These are phyloP conservation scores for Wallacemonas sp. DNA, from an alignment of 208 protist species.

Conservation along the genomic window DNA sequence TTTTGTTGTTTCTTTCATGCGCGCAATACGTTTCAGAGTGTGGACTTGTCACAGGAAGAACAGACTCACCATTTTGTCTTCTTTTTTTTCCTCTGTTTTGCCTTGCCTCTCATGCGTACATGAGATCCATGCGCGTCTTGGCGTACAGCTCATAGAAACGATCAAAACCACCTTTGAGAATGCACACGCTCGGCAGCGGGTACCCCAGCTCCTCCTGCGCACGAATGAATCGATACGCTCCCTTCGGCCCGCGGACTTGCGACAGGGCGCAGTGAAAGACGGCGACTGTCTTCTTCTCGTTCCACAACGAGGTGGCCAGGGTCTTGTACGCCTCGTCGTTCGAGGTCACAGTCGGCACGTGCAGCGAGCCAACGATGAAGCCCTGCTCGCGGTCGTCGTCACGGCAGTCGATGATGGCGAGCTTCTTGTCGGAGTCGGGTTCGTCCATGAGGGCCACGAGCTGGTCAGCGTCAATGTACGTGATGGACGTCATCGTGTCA, in stretches of 20 bases:
- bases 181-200: conserved; percentile 46
- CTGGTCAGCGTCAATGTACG: conserved; percentile 56
- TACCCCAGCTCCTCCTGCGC: conserved; percentile 37
- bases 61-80: too few relatives aligned
- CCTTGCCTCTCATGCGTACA: conserved; percentile 25
- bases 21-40: too few relatives aligned
- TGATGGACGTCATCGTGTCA: conserved; percentile 42
- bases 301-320: conserved; percentile 36
- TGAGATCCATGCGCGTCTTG: conserved; percentile 44
- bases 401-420: conserved; percentile 76
- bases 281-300: conserved; percentile 29
- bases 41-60: too few relatives aligned
- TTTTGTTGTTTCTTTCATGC: too few relatives aligned
- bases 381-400: conserved; percentile 64
- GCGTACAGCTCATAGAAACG: conserved; percentile 59
- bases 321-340: conserved; percentile 31
- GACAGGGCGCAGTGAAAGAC: conserved; percentile 84
- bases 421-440: conserved; percentile 14
- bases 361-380: conserved; percentile 54
- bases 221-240: conserved; percentile 51
- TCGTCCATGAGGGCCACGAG: conserved; percentile 64
- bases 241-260: conserved; percentile 68
- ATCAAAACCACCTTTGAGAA: conserved; percentile 72
- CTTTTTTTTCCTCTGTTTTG: too few relatives aligned
- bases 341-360: conserved; percentile 42